Evolutionary conservation across 2,329 filamentous ascomycete species (phyloP), one percentile per base, ranked within the genome.

Genomic region (Tolypocladium nubicola): DNA sequence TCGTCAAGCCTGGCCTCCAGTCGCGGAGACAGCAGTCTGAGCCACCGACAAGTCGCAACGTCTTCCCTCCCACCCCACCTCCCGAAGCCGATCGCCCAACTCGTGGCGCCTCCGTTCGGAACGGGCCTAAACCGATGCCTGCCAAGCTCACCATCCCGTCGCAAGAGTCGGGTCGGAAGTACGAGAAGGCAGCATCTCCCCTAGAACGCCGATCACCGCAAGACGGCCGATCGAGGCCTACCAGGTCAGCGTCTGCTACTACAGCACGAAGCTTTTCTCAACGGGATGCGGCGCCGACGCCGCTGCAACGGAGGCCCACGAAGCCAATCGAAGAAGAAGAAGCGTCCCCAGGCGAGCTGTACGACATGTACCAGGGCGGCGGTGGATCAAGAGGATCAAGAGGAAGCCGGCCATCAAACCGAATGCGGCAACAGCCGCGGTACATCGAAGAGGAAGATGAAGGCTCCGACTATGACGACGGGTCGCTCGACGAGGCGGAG

Each of bases 41-140:
- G 68, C 90, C 90, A 10, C 89, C 90, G 0, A 77, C 85, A 62
- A 84, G 83, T 68, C 85, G 90, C 65, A 89, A 89, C 65, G 83
- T 93, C 61, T 97, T 97, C 76, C 94, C 94, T 21, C 94, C 94
- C n/a, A 97, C 94, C n/a, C 94, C 94, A 45, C 94, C 94, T 8
- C 94, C 94, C 7, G 94, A 99, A 76, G 83, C 83, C 61, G 91
- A 97, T 63, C 87, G 86, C 49, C 75, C 81, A 65, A 80, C 74
- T 61, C 78, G 84, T 26, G 82, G 75, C 55, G 77, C 78, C 35
- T 86, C 83, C n/a, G 80, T 86, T 53, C 81, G 83, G 58, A 84
- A 77, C 64, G 83, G 82, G 2, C 75, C 77, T 53, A 86, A 81
- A 62, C 83, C 82, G 41, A 78, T 79, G 73, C 81, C 79, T n/a